These are phyloP conservation scores for Cymodocea nodosa DNA, from an alignment of 116 monocot genomes.

Conservation along the genomic window DNA sequence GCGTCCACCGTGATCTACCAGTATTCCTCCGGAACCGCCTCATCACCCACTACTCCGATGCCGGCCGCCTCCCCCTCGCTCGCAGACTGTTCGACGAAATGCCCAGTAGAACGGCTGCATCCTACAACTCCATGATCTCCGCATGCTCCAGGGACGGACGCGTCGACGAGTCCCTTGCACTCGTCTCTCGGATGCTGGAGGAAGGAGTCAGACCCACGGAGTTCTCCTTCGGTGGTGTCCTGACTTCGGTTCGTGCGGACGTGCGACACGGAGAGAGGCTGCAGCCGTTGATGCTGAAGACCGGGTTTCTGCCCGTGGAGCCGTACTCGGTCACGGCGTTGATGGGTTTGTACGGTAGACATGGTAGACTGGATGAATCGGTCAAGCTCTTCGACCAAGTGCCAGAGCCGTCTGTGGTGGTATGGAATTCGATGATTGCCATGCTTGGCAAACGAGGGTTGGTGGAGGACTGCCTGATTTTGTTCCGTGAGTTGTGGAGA, in stretches of 20 bases:
- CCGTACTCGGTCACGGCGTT: constrained; percentile 37
- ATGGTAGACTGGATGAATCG: constrained; percentile 24
- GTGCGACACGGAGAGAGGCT: constrained; percentile 14
- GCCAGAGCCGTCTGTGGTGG: constrained; percentile 29
- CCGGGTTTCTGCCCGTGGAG: constrained; percentile 31
- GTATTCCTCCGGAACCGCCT: constrained; percentile 11
- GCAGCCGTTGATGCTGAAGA: constrained; percentile 42
- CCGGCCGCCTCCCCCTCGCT: constrained; percentile 8
- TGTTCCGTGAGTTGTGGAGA: constrained; percentile 32
- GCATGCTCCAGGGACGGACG: constrained; percentile 10
- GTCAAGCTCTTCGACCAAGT: constrained; percentile 57
- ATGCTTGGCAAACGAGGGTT: constrained; percentile 19
- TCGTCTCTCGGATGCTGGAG: constrained; percentile 30
- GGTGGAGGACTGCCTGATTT: constrained; percentile 17
- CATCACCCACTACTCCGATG: constrained; percentile 11
- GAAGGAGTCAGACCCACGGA: constrained; percentile 23
- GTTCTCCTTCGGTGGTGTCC: constrained; percentile 45
- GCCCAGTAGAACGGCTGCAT: constrained; percentile 15
- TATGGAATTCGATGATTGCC: constrained; percentile 50
- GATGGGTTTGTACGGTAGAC: constrained; percentile 23
- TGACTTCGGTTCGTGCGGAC: constrained; percentile 20
- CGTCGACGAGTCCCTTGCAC: constrained; percentile 5
- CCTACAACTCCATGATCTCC: constrained; percentile 48
- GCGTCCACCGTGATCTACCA: background rate
- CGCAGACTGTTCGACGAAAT: constrained; percentile 42